Percentiles rank a stretch among this genome's conserved stretches.
phyloP scores from a whole-genome alignment of 331 rosid genomes.

The Quercus tomentella region DNA sequence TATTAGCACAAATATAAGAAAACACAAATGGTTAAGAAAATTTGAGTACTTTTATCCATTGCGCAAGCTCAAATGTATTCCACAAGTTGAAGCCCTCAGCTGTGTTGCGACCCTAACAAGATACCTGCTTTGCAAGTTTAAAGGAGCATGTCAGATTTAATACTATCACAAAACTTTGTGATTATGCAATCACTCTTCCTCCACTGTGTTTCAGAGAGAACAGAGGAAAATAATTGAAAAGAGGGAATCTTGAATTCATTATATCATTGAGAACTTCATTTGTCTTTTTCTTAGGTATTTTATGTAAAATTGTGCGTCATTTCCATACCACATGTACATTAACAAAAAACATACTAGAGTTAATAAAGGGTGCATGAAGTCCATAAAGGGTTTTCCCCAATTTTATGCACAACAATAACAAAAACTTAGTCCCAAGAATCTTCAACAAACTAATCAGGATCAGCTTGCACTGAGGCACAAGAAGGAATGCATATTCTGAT shows the following conservation, averaged over 20 bases:
- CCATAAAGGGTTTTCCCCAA: no score
- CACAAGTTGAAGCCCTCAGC: conserved; percentile 22
- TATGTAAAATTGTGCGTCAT: neutral
- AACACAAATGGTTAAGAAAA: conserved; percentile 7
- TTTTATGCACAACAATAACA: neutral
- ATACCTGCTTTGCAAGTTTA: conserved; percentile 42
- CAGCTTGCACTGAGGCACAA: neutral
- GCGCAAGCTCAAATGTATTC: conserved; percentile 20
- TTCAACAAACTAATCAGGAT: no score
- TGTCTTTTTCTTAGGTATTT: neutral
- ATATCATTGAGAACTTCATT: neutral
- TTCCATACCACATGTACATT: neutral
- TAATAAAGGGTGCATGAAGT: neutral
- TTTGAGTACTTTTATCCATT: conserved; percentile 72
- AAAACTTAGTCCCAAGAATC: no score
- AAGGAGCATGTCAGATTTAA: conserved; percentile 13
- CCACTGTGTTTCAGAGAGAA: conserved; percentile 13
- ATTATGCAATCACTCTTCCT: neutral
- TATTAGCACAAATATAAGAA: neutral
- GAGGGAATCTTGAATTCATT: neutral
- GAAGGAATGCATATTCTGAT: neutral
- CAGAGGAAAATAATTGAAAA: neutral
- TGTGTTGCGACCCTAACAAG: conserved; percentile 12
- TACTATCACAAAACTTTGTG: neutral
- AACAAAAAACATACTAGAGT: neutral